Evolutionary conservation across 2,329 filamentous ascomycete species (phyloP).

Genomic region (Coleophoma cylindrospora): DNA sequence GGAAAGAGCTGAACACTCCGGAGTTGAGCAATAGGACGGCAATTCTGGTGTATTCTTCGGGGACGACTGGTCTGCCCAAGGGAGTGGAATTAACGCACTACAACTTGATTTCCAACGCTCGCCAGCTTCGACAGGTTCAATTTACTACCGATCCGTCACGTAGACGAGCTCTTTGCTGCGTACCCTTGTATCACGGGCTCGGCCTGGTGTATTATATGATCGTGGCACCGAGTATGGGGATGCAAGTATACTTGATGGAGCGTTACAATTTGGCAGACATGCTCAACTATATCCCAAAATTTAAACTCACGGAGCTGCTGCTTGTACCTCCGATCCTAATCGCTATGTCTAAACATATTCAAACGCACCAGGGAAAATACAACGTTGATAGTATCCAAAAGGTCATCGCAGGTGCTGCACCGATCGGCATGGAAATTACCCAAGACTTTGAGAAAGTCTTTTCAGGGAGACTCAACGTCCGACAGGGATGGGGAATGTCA

Average conservation of each 20-base stretch:
- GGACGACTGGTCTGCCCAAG: constrained; percentile 78
- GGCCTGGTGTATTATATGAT: constrained; percentile 52
- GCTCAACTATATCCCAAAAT: no score
- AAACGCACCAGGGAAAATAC: constrained; percentile 42
- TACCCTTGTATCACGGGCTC: constrained; percentile 71
- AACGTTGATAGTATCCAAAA: constrained; percentile 50
- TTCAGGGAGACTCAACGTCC: no score
- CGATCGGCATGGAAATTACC: no score
- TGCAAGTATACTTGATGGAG: no score
- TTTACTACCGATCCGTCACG: constrained; percentile 6
- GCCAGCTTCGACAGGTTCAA: constrained; percentile 24
- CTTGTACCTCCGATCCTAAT: no score
- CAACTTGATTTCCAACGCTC: constrained; percentile 68
- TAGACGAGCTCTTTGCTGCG: constrained; percentile 49
- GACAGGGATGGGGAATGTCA: constrained; percentile 58
- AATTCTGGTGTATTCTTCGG: constrained; percentile 75
- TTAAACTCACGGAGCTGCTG: no score
- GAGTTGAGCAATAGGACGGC: constrained; percentile 39
- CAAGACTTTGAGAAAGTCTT: no score
- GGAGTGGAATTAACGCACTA: constrained; percentile 71
- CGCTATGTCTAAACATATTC: constrained; percentile 52
- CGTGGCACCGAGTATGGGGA: no score
- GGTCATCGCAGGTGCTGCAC: no score
- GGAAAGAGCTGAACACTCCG: background rate
- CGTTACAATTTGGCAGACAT: no score